phyloP scores from a whole-genome alignment of 768 basidiomycete genomes.

The Leccinum barrowsii region DNA sequence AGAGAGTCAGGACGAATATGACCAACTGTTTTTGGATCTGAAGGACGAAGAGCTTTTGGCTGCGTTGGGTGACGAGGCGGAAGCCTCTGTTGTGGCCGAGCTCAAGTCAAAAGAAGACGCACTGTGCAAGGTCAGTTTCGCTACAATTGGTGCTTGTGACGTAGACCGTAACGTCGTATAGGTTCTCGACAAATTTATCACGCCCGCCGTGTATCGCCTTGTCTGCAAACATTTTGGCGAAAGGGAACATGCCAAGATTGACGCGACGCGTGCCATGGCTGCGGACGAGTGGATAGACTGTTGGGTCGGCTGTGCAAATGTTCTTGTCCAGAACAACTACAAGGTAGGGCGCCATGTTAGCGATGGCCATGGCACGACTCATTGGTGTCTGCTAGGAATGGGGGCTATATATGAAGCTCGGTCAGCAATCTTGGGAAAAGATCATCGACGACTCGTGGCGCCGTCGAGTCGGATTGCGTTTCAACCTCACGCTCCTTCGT shows the following conservation, averaged over 20 bases:
- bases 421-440: slow-evolving; percentile 52
- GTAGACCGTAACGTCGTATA: slow-evolving; percentile 18
- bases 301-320: slow-evolving; percentile 69
- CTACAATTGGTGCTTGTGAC: background rate
- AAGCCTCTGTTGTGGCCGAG: slow-evolving; percentile 22
- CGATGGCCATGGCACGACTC: background rate
- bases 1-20: slow-evolving; percentile 81
- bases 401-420: slow-evolving; percentile 52
- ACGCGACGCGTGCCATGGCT: slow-evolving; percentile 28
- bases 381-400: slow-evolving; percentile 46
- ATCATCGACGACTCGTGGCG: slow-evolving; percentile 49
- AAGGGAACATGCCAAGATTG: slow-evolving; percentile 16
- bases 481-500: slow-evolving; percentile 54
- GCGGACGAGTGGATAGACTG: slow-evolving; percentile 62
- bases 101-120: slow-evolving; percentile 43
- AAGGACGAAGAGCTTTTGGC: slow-evolving; percentile 59
- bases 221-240: slow-evolving; percentile 47
- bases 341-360: slow-evolving; percentile 31
- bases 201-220: slow-evolving; percentile 52
- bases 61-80: slow-evolving; percentile 42
- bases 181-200: slow-evolving; percentile 49
- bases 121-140: slow-evolving; percentile 45
- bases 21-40: slow-evolving; percentile 53
- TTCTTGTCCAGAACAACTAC: slow-evolving; percentile 51
- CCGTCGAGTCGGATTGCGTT: slow-evolving; percentile 58